Evolutionary conservation across 2,329 filamentous ascomycete genomes (phyloP), one percentile per base, ranked within the genome.

Genomic region (Fusarium humuli): DNA sequence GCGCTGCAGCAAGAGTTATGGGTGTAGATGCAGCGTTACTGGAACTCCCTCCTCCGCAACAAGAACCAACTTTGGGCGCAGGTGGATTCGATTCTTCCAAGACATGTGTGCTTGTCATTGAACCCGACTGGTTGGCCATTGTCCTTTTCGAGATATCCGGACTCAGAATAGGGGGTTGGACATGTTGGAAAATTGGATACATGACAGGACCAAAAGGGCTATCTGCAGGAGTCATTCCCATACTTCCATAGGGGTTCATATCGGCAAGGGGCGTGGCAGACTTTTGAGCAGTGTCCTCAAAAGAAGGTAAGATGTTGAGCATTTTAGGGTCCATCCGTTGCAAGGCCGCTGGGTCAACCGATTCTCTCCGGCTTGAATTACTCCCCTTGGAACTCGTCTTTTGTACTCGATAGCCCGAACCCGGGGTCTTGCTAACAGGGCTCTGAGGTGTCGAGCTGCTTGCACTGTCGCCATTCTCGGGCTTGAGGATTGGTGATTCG

Each of bases 291-390:
- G 77, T 74, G 42, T 69, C 63, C 45, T 73, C 76, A 50, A 73
- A 78, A 14, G 79, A 74, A 5, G 81, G 77, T 47, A 85, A 59
- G 49, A 88, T 77, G 72, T 87, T 88, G 62, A 87, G 75, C 62
- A 83, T 84, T 68, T 77, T 83, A n/a, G 82, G 79, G 68, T 88
- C 84, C 79, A 88, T 87, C 61, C 86, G 82, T 49, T 84, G 82
- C 18, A 90, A 76, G 12, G 80, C 81, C 4, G 79, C 74, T 1
- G 83, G 77, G 64, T 87, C 86, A 70, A 86, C 83, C 1, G 86
- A 86, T 59, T 81, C 83, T 71, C 85, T 88, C 55, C 82, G 81
- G 37, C 66, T 63, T 22, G 63, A 59, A 16, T 74, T 72, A 7
- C 75, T 73, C 25, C 65, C 71, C 70, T 81, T 84, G 12, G 79